Evolutionary conservation across 1,139 yeast species (phyloP), one percentile per base, ranked within the genome.

Genomic region (Scheffersomyces titani): DNA sequence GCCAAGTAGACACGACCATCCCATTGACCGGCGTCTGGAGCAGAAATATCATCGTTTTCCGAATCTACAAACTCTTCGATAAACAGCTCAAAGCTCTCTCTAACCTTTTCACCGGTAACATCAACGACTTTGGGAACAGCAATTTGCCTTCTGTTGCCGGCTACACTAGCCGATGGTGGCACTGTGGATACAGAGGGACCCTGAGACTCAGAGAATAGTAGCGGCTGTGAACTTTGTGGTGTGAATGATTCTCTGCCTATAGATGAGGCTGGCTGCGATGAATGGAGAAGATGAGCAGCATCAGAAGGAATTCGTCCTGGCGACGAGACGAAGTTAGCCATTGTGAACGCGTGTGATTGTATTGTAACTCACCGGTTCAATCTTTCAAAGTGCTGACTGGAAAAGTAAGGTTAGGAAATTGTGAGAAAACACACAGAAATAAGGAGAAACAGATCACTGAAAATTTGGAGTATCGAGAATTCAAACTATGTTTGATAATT

Each of bases 31-130:
- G 40, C 40, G 16, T 30, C 40, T 30, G 40, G 40, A 30, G 40
- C 40, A 30, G 40, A 30, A 13, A 30, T 9, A 52, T 73, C 72
- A 49, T 75, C 71, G 54, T 76, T 77, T 36, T 73, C 73, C 6
- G 63, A 67, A 58, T 83, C 85, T 9, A 73, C 75, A 65, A 79
- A 91, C 51, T 85, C 89, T 69, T 89, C 91, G 60, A 94, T 75
- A 69, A 64, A 94, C 63, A 83, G 85, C 70, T 92, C 97, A 70
- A 94, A 94, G 36, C 96, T 87, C 70, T 92, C 97, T 54, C 96
- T 83, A 18, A 94, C 98, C 65, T 92, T 91, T 69, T 93, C 98
- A 59, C 97, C 98, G 5, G 97, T 92, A 49, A 88, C 86, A 76
- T 94, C 99, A 20, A 86, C 85, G 40, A 94, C 97, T 70, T 90